Evolutionary conservation across 129 eudicot species (phyloP), one percentile per base, ranked within the genome.

Genomic region (Mikania micrantha): DNA sequence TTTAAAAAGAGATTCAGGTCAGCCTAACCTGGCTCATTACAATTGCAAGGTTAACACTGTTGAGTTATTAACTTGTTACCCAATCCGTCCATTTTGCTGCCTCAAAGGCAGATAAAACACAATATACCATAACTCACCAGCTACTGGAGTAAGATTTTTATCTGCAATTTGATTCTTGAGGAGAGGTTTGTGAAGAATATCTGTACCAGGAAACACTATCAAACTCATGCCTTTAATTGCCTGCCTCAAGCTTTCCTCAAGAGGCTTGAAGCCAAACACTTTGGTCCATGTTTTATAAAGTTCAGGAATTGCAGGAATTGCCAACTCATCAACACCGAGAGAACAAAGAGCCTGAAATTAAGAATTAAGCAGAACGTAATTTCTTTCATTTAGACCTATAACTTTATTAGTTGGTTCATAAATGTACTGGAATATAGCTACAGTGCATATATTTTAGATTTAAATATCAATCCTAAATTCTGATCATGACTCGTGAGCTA

Each of bases 251-350:
- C 80, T 49, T 67, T 71, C 75, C 62, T 77, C 80, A 28, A 78
- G 78, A 13, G 88, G 82, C 71, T 77, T 63, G 78, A 86, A 86
- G 19, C 86, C 88, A 36, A 83, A 86, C 47, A 80, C 88, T 1
- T 77, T 67, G 25, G 92, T 86, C 88, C 92, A 86, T 67, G 88
- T 83, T 12, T 80, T 29, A 15, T 25, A 24, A 29, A 86, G 82
- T 53, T 86, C 85, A 31, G 92, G 77, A 34, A 86, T 83, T 0
- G 92, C 92, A 22, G 88, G 88, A 52, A 86, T 86, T 15, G 83
- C 85, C 62, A 86, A 68, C 60, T 83, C 83, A 81, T 72, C 86
- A 36, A 86, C 83, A 59, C 74, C 81, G 36, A 86, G 74, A 64
- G 76, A 67, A 50, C 66, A 24, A 57, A 86, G 92, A 71, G 83